phyloP scores from a whole-genome alignment of 345 rosid species.

The Geranium rotundifolium region DNA sequence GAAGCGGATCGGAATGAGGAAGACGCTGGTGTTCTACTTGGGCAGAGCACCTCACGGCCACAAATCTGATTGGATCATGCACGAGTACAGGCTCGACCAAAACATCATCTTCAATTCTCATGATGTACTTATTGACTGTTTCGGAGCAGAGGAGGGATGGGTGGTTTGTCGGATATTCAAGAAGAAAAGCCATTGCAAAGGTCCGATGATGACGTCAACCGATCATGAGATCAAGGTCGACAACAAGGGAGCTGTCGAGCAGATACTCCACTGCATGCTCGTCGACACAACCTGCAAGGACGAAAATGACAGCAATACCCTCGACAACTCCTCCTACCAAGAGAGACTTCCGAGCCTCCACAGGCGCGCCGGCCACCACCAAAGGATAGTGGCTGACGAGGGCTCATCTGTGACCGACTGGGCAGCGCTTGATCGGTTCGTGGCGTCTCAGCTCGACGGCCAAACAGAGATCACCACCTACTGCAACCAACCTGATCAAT shows the following conservation, averaged over 20 bases:
- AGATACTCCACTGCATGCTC: slow-evolving; percentile 61
- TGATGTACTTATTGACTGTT: slow-evolving; percentile 8
- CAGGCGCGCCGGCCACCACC: slow-evolving; percentile 24
- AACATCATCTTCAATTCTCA: slow-evolving; percentile 17
- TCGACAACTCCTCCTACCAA: slow-evolving; percentile 9
- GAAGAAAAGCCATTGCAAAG: slow-evolving; percentile 83
- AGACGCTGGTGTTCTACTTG: slow-evolving; percentile 83
- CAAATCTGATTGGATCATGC: slow-evolving; percentile 99
- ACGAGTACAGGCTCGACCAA: slow-evolving; percentile 87
- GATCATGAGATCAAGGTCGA: too few relatives aligned
- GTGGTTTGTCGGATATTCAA: slow-evolving; percentile 88
- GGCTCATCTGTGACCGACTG: slow-evolving; percentile 54
- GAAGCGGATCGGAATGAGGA: slow-evolving; percentile 70
- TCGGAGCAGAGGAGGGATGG: slow-evolving; percentile 92
- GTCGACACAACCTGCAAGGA: slow-evolving; percentile 51
- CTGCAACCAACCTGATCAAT: slow-evolving; percentile 24
- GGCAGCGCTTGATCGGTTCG: slow-evolving; percentile 73
- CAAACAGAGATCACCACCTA: slow-evolving; percentile 30
- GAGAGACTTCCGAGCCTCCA: slow-evolving; percentile 71
- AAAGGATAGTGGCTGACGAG: too few relatives aligned
- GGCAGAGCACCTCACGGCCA: slow-evolving; percentile 97
- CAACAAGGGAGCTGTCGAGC: slow-evolving; percentile 43
- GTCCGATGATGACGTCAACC: slow-evolving; percentile 18
- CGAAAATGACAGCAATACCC: slow-evolving; percentile 24
- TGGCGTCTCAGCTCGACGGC: slow-evolving; percentile 87